These are phyloP conservation scores for Thinopyrum obtusiflorum DNA, from an alignment of 202 grass and related monocot species.

Conservation along the genomic window DNA sequence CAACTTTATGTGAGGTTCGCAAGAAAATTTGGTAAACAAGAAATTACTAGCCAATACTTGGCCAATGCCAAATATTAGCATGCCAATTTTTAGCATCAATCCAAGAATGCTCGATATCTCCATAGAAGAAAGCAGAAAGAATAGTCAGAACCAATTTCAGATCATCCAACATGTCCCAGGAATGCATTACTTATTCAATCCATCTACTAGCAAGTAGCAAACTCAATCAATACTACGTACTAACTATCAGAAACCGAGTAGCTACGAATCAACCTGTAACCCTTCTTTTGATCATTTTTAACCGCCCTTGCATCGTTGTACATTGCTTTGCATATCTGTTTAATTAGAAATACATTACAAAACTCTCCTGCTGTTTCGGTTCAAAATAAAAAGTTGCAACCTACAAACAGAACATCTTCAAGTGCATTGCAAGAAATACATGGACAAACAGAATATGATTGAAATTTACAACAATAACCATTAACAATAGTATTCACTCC, in stretches of 20 bases:
- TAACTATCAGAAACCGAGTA: not conserved
- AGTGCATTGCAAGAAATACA: not conserved
- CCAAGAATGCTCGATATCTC: not conserved
- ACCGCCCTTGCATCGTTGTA: not conserved
- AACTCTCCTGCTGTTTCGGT: not conserved
- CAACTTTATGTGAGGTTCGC: not conserved
- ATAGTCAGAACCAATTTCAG: not conserved
- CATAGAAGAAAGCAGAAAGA: slow-evolving; percentile 6
- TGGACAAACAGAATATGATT: not conserved
- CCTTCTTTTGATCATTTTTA: not conserved
- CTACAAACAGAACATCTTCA: not conserved
- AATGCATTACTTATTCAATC: not conserved
- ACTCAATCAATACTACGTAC: not conserved
- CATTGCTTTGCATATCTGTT: not conserved
- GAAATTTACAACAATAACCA: slow-evolving; percentile 22
- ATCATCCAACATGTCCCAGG: not conserved
- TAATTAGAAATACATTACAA: not conserved
- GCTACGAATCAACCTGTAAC: not conserved
- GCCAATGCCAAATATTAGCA: no score
- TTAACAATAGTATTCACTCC: not conserved
- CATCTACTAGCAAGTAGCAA: not conserved
- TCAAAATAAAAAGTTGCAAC: not conserved
- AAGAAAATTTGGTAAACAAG: not conserved
- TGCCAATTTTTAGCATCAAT: not conserved
- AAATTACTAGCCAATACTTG: not conserved